Evolutionary conservation across 805 yeast genomes (phyloP), one percentile per base, ranked within the genome.

Genomic region (Grigorovia yakushimaensis): DNA sequence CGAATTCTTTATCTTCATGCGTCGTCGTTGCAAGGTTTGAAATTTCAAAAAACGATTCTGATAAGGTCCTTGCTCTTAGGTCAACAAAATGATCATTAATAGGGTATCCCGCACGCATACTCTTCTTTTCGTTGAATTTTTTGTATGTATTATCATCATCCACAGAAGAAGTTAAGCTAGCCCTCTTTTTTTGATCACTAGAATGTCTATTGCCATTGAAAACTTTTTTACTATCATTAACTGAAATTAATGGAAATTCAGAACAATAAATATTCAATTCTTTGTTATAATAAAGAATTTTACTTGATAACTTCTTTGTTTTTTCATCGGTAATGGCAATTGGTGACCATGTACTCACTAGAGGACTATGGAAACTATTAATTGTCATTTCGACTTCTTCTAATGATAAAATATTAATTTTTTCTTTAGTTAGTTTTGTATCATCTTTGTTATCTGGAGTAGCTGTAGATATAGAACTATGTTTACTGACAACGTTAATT

Each of bases 311-410:
- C 19, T 39, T n/a, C 4, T 37, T 2, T 24, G 40, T 11, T 5
- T n/a, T 21, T 17, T 47, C 39, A 8, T 82, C 19, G n/a, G 40
- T 30, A n/a, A 48, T 74, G n/a, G 75, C 65, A 43, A 75, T 72
- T 0, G 88, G 84, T 0, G 80, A 61, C 89, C 91, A 84, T 15
- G 75, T 61, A 0, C 78, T 76, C 3, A 64, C 62, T 11, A 58
- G 56, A 2, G 65, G 55, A 2, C 61, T 56, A 20, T 66, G 66
- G 17, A 65, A 50, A 36, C 70, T 64, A 46, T 58, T 62, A 46
- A 67, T 60, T 30, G 67, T 60, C 52, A 66, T 61, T 48, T 69
- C 71, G 2, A 65, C 67, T 46, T 68, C 73, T 46, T 64, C 67
- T 2, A 68, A 49, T 4, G 66, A 53, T n/a, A 68, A 59, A 18